Base-by-base conservation (phyloP, 2,329 filamentous ascomycete species). In the Aspergillus arachidicola region DNA sequence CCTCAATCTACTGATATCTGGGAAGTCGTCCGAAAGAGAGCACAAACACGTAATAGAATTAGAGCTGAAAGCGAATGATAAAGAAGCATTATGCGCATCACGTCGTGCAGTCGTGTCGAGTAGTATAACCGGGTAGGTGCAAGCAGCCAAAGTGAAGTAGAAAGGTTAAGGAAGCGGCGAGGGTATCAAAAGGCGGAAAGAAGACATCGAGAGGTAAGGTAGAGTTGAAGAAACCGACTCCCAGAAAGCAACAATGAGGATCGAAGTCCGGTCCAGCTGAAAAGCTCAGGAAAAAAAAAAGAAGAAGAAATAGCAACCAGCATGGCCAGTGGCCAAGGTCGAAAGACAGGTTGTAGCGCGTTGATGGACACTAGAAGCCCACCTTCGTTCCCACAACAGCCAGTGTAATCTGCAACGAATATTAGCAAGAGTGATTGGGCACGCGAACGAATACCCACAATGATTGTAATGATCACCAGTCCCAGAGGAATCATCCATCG, bases 401-500 rank as follows among this genome's bases (percentile, higher is more conserved):
- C 16, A 77, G 62, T 11, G 66, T 68, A 41, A 77, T 68, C 74
- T 76, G 34, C 34, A 50, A 14, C 14, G 6, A 46, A 54, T 21
- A 50, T 72, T 65, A 70, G 64, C 28, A 19, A 11, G 6, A 28
- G 21, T 19, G 5, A 30, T 5, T 9, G 38, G 16, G 58, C 2
- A 7, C 14, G 54, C n/a, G 38, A 4, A 4, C 14, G 43, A 32
- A 16, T 9, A 80, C 84, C 79, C 72, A 87, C 84, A 68, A 88
- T 80, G 58, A 83, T 78, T 62, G 80, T 80, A 63, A 87, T 81
- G 57, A 88, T 81, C 60, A 84, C 78, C 41, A 86, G 70, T 23
- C 87, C 87, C 55, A 88, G 74, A 34, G 83, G 78, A 64, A 82
- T 84, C 86, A 89, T 88, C 75, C 84, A 83, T 54, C 86, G 82